Conservation (phyloP, 192 early-diverging fungal species). For the Podila epigama region DNA sequence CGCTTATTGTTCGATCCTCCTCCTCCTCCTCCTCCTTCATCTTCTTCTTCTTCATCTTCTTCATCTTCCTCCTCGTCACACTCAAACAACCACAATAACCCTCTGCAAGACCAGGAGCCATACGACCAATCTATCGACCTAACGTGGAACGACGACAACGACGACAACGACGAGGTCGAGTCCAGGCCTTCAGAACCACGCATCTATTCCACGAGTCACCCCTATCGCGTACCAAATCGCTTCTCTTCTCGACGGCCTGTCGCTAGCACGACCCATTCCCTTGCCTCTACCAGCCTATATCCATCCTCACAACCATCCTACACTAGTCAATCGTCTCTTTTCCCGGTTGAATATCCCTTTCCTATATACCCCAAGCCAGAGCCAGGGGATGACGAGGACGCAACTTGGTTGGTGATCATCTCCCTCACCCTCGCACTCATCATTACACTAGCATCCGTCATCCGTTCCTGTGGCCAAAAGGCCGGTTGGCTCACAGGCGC, state of each 20-base stretch:
- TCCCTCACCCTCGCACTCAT: slow-evolving; percentile 19
- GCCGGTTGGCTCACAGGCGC: slow-evolving; percentile 37
- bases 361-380: not conserved
- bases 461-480: slow-evolving; percentile 48
- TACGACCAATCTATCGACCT: no score
- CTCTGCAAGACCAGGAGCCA: not conserved
- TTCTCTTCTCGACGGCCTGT: not conserved
- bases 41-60: not conserved
- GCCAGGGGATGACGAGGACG: slow-evolving; percentile 25
- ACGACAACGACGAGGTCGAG: not conserved
- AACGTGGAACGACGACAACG: not conserved
- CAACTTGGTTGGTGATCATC: slow-evolving; percentile 23
- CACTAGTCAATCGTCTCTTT: not conserved
- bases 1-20: not conserved
- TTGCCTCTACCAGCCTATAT: not conserved
- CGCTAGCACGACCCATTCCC: no score
- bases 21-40: not conserved
- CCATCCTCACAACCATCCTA: not conserved
- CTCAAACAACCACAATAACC: not conserved
- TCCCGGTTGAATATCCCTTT: not conserved
- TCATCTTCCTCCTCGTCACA: not conserved
- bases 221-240: no score
- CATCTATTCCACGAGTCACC: not conserved
- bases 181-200: not conserved
- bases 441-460: slow-evolving; percentile 32